Conservation (phyloP, 1,139 yeast species). For the Taphrina confusa region DNA sequence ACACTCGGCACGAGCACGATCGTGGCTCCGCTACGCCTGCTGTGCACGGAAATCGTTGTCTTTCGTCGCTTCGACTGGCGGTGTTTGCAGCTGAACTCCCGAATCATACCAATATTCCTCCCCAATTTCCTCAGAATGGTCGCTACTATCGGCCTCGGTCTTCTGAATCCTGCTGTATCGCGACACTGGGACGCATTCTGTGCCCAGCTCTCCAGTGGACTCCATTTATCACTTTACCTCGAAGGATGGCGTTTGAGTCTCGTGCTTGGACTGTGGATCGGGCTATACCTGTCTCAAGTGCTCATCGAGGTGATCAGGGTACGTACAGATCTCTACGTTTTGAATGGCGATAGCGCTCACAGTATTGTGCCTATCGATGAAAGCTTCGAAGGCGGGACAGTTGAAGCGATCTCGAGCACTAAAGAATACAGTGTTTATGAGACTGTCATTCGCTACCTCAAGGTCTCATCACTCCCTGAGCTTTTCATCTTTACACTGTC, state of each 20-base stretch:
- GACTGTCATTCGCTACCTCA: slow-evolving; percentile 1
- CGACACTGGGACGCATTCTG: neutral
- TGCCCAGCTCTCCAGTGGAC: neutral
- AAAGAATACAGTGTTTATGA: neutral
- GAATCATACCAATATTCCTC: slow-evolving; percentile 3
- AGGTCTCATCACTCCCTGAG: neutral
- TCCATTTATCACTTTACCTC: neutral
- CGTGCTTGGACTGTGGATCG: neutral
- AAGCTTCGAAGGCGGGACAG: neutral
- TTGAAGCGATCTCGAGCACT: neutral
- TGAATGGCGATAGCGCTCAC: slow-evolving; percentile 16
- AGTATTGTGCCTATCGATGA: slow-evolving; percentile 12
- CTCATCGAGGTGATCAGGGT: slow-evolving; percentile 7
- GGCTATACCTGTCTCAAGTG: neutral
- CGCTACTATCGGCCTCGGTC: neutral
- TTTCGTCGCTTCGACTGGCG: slow-evolving; percentile 23
- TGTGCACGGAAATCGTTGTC: slow-evolving; percentile 6
- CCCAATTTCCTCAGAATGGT: neutral
- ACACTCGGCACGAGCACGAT: neutral
- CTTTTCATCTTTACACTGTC: neutral
- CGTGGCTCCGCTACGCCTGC: slow-evolving; percentile 8
- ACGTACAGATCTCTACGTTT: neutral
- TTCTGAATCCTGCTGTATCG: neutral
- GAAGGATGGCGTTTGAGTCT: neutral
- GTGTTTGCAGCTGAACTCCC: slow-evolving; percentile 6